These are phyloP conservation scores for Thielaviopsis ethacetica DNA, from an alignment of 2,329 filamentous ascomycete genomes.

Conservation along the genomic window DNA sequence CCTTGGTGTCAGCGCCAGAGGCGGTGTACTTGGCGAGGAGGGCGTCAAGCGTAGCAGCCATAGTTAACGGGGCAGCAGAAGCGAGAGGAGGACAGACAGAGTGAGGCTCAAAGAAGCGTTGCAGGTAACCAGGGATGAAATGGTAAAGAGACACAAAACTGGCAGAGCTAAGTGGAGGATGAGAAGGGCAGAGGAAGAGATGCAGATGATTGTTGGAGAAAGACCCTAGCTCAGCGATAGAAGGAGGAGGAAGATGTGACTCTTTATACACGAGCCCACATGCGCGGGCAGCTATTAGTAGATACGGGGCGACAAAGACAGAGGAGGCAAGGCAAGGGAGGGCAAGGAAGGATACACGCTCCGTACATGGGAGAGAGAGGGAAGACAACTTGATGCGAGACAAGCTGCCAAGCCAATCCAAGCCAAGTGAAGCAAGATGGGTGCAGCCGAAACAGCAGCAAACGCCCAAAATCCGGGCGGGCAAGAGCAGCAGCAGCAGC, in stretches of 20 bases:
- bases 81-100: too few relatives aligned
- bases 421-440: too few relatives aligned
- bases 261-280: neutral
- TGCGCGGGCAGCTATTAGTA: neutral
- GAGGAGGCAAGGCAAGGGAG: too few relatives aligned
- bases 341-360: too few relatives aligned
- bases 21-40: slow-evolving; percentile 20
- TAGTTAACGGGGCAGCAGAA: neutral
- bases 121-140: neutral
- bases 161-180: neutral
- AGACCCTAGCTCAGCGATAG: neutral
- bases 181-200: neutral
- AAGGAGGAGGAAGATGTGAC: neutral
- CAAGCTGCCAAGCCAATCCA: too few relatives aligned
- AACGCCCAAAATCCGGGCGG: too few relatives aligned
- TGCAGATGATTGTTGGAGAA: neutral
- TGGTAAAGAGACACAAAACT: neutral
- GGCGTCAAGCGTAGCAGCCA: slow-evolving; percentile 12
- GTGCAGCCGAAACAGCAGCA: too few relatives aligned
- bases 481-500: too few relatives aligned
- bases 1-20: slow-evolving; percentile 16
- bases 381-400: too few relatives aligned
- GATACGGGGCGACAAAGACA: too few relatives aligned
- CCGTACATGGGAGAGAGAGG: too few relatives aligned
- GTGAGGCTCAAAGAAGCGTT: too few relatives aligned